phyloP scores from a whole-genome alignment of 495 filamentous ascomycete genomes.

The Penicillium herquei region DNA sequence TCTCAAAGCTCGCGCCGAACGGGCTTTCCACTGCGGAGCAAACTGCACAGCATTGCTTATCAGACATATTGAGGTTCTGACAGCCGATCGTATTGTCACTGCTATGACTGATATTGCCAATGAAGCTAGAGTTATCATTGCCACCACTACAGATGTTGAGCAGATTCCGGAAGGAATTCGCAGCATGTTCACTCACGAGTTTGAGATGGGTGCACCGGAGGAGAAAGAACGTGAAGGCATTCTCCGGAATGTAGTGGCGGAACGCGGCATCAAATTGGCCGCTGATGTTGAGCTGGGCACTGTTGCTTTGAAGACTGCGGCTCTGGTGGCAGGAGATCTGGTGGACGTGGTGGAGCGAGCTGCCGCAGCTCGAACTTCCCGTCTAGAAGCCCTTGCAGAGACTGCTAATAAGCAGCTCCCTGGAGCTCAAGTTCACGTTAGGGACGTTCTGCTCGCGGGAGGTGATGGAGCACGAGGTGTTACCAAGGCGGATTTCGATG shows the following conservation, averaged over 20 bases:
- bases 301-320: conserved; percentile 92
- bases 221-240: conserved; percentile 91
- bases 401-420: conserved; percentile 32
- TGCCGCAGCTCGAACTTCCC: conserved; percentile 65
- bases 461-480: conserved; percentile 74
- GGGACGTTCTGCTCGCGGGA: conserved; percentile 87
- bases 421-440: conserved; percentile 54
- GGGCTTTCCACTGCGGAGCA: conserved; percentile 83
- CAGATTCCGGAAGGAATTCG: conserved; percentile 87
- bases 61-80: conserved; percentile 85
- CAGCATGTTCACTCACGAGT: conserved; percentile 90
- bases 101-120: conserved; percentile 76
- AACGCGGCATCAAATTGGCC: conserved; percentile 68
- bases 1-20: conserved; percentile 79
- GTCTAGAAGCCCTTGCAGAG: conserved; percentile 68
- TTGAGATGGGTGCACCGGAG: conserved; percentile 90
- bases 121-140: conserved; percentile 75
- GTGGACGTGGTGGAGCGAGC: conserved; percentile 93
- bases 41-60: conserved; percentile 81
- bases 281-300: conserved; percentile 77
- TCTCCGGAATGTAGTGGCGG: conserved; percentile 70
- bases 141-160: conserved; percentile 92
- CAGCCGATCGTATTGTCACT: conserved; percentile 81
- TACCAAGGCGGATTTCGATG: conserved; percentile 83
- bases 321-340: conserved; percentile 89